Percentiles rank a stretch among this genome's conserved stretches.
Evolutionary conservation across 2,329 filamentous ascomycete genomes (phyloP).

Genomic region (Nigrospora oryzae): DNA sequence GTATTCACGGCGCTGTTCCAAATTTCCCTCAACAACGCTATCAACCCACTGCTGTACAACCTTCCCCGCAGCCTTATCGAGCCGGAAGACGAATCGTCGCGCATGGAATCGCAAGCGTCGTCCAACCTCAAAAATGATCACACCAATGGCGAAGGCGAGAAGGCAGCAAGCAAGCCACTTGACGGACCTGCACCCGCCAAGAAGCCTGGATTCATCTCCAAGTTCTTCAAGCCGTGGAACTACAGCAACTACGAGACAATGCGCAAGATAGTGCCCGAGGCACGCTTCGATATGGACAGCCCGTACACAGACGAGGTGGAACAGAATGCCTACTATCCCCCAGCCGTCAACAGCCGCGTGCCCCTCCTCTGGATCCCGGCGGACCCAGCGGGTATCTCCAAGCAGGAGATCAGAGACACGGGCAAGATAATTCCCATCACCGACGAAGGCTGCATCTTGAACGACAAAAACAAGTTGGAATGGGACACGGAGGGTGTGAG

Average conservation of each 20-base stretch:
- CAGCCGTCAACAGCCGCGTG: constrained; percentile 51
- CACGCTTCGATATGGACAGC: constrained; percentile 37
- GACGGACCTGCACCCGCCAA: constrained; percentile 21
- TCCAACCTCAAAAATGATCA: constrained; percentile 16
- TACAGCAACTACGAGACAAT: constrained; percentile 66
- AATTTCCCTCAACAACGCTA: constrained; percentile 60
- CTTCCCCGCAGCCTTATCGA: constrained; percentile 62
- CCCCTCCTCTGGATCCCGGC: constrained; percentile 80
- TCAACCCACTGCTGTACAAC: constrained; percentile 68
- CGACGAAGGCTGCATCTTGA: constrained; percentile 64
- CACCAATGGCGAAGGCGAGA: constrained; percentile 18
- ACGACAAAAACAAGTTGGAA: constrained; percentile 53
- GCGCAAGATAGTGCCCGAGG: constrained; percentile 58
- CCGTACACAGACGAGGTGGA: constrained; percentile 55
- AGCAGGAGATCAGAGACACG: constrained; percentile 69
- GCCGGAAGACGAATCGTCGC: constrained; percentile 31
- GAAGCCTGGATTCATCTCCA: constrained; percentile 50
- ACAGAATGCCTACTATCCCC: constrained; percentile 65
- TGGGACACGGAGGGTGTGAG: constrained; percentile 23
- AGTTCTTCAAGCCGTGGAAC: constrained; percentile 71
- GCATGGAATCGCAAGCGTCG: constrained; percentile 10
- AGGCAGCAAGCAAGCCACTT: constrained; percentile 12
- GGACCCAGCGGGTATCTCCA: constrained; percentile 65
- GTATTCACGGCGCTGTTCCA: constrained; percentile 73
- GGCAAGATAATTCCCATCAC: constrained; percentile 67